Conservation (phyloP, 2,329 filamentous ascomycete genomes). For the Huntiella decipiens region DNA sequence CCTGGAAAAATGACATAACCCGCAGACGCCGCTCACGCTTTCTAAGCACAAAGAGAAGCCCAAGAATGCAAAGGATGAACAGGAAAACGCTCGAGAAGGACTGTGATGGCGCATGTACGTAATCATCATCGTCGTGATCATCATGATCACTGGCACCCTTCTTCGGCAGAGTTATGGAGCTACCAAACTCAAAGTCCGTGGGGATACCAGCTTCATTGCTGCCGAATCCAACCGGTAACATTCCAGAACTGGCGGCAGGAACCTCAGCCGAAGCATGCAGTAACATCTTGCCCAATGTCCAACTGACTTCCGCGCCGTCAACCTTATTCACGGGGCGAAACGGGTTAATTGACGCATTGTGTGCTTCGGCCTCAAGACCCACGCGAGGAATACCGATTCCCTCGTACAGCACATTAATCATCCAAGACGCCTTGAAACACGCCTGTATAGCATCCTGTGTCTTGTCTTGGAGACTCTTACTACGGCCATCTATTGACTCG, state of each 20-base stretch:
- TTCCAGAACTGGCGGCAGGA: constrained; percentile 33
- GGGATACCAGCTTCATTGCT: constrained; percentile 54
- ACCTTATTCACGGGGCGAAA: constrained; percentile 93
- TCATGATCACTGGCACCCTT: not conserved
- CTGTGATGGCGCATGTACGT: constrained; percentile 49
- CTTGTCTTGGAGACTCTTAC: constrained; percentile 60
- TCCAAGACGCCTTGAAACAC: constrained; percentile 96
- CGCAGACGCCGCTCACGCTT: constrained; percentile 52
- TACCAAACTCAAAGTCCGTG: constrained; percentile 67
- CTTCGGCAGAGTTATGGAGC: constrained; percentile 17
- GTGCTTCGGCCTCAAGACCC: constrained; percentile 44
- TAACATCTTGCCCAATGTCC: constrained; percentile 93
- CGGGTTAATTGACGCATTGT: constrained; percentile 56
- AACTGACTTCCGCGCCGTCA: constrained; percentile 78
- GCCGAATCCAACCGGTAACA: constrained; percentile 75
- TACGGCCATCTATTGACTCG: constrained; percentile 40
- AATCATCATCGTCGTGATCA: constrained; percentile 35
- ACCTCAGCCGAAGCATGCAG: constrained; percentile 85
- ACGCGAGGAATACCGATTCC: constrained; percentile 84
- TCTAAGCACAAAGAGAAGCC: constrained; percentile 54
- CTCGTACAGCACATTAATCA: constrained; percentile 90
- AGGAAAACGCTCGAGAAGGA: constrained; percentile 57
- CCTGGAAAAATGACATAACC: constrained; percentile 16
- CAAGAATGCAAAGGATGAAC: constrained; percentile 53
- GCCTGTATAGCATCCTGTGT: constrained; percentile 65